phyloP scores from a whole-genome alignment of 495 filamentous ascomycete genomes.

The Bacidia gigantensis region DNA sequence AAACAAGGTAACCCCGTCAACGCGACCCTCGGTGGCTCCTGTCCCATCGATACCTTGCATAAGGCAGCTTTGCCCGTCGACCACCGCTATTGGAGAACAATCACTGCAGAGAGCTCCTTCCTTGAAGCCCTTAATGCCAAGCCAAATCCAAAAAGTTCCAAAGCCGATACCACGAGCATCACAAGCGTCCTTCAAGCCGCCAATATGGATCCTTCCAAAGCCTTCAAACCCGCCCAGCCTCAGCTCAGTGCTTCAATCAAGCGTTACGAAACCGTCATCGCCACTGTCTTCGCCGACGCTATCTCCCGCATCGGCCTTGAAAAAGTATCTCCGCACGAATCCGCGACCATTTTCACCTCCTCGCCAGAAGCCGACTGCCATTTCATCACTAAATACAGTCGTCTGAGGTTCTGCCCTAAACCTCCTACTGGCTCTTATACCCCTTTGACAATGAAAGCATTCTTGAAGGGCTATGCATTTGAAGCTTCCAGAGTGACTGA shows the following conservation, averaged over 20 bases:
- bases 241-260: not conserved
- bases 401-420: not conserved
- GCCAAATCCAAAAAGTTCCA: not conserved
- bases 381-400: not conserved
- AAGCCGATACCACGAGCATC: not conserved
- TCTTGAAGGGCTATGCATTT: slow-evolving; percentile 5
- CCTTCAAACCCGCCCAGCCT: not conserved
- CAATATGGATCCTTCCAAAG: not conserved
- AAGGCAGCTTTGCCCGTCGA: slow-evolving; percentile 2
- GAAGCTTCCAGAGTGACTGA: slow-evolving; percentile 4
- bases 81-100: not conserved
- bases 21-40: not conserved
- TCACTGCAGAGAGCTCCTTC: not conserved
- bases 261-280: slow-evolving; percentile 5
- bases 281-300: slow-evolving; percentile 8
- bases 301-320: slow-evolving; percentile 6
- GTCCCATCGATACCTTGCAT: not conserved
- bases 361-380: not conserved
- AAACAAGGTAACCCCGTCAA: not conserved
- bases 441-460: not conserved
- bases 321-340: not conserved
- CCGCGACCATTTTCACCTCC: not conserved
- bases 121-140: not conserved
- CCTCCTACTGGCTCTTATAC: not conserved
- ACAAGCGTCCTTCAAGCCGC: not conserved